phyloP scores from a whole-genome alignment of 805 yeast species.

The Barnettozyma populi region DNA sequence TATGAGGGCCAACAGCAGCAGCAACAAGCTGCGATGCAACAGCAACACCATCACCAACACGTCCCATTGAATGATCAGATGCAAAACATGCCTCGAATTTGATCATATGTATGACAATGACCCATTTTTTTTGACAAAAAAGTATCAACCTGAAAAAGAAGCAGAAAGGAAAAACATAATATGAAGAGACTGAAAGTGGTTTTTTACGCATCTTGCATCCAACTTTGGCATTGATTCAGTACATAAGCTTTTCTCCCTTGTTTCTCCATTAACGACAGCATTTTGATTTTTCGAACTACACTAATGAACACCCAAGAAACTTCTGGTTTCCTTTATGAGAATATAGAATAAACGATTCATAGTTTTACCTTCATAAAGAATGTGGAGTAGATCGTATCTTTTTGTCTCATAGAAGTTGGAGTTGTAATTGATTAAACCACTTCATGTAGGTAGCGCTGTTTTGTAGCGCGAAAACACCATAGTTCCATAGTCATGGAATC shows the following conservation, averaged over 20 bases:
- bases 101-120: not conserved
- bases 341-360: not conserved
- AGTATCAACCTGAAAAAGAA: not conserved
- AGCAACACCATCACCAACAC: constrained; percentile 9
- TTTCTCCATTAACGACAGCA: constrained; percentile 1
- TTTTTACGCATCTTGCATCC: not conserved
- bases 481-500: too few species aligned
- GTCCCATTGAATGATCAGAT: constrained; percentile 2
- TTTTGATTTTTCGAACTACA: not conserved
- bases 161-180: too few species aligned
- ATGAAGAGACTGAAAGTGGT: not conserved
- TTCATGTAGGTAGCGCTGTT: too few species aligned
- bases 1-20: constrained; percentile 21
- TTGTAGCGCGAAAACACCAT: too few species aligned
- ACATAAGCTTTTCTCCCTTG: not conserved
- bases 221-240: not conserved
- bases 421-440: too few species aligned
- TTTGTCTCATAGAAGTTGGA: too few species aligned
- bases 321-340: not conserved
- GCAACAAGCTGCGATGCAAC: constrained; percentile 10
- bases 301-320: not conserved
- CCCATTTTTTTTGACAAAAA: not conserved
- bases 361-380: not conserved
- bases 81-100: not conserved
- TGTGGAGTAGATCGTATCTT: too few species aligned